phyloP scores from a whole-genome alignment of 495 filamentous ascomycete species.

The Ramalina intermedia region DNA sequence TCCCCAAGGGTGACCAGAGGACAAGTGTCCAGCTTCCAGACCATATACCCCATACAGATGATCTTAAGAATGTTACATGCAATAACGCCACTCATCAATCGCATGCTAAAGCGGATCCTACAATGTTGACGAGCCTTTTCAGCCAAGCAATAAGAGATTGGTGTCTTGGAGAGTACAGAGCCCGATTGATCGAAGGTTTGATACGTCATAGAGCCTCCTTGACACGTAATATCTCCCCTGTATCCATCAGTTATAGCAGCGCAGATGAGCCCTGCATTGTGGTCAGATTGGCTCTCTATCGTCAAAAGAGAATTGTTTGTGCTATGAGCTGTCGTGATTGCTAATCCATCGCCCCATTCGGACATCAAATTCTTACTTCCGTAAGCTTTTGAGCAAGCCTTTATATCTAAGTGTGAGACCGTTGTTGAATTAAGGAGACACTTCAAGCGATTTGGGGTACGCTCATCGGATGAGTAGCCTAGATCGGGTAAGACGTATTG shows the following conservation, averaged over 20 bases:
- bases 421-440: background rate
- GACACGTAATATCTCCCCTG: no score
- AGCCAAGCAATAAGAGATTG: slow-evolving; percentile 27
- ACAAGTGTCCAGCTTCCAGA: slow-evolving; percentile 12
- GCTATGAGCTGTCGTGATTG: background rate
- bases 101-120: slow-evolving; percentile 26
- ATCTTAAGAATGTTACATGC: slow-evolving; percentile 25
- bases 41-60: slow-evolving; percentile 22
- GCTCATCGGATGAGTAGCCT: no score
- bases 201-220: no score
- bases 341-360: slow-evolving; percentile 13
- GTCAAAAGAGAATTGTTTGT: background rate
- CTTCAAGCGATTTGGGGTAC: no score
- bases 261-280: no score
- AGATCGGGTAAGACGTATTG: slow-evolving; percentile 1
- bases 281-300: background rate
- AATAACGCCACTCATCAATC: slow-evolving; percentile 26
- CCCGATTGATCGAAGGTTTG: background rate
- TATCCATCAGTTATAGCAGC: no score
- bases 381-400: background rate
- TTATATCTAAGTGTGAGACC: background rate
- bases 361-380: background rate
- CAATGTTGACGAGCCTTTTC: slow-evolving; percentile 20
- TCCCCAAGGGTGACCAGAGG: slow-evolving; percentile 37
- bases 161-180: background rate